Base-by-base conservation (phyloP, 768 basidiomycete genomes). In the Strobilomyces dryophilus region DNA sequence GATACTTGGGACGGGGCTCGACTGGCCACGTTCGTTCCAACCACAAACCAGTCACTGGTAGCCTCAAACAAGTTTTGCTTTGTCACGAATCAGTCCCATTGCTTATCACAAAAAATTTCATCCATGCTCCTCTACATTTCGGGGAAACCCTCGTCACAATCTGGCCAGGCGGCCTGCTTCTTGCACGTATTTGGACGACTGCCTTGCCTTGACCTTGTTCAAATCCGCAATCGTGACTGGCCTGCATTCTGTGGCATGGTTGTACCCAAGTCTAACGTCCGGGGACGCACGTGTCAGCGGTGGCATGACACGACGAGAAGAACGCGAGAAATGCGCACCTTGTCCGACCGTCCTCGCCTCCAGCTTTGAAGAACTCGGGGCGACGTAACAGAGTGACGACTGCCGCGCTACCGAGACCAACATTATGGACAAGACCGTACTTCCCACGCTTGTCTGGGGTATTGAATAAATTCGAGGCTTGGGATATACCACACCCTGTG, bases 401-500 rank as follows among this genome's bases (percentile, higher is more conserved):
- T 3, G 81, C 87, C 15, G 89, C 88, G 45, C 87, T 86, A 48
- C 90, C 91, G 21, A 92, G 76, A 14, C 89, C 91, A 40, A 94
- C 74, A 63, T 94, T 93, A 58, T 93, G 91, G 8, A 88, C 83
- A 10, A 94, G 74, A 4, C 87, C 89, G 56, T 79, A 89, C 69
- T 90, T 91, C 2, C 89, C 87, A 31, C 84, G 82, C 59, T 76
- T 75, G 64, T 89, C 87, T 1, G 74, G 39, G 4, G 60, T 73
- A 51, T 83, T 75, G 57, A 90, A 87, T 40, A 90, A 74, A 8
- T 81, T 83, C 1, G 83, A 81, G 2, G 81, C 85, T 72, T 91
- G 89, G 87, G 90, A 88, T 26, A 85, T 85, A 29, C 89, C 89
- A 5, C 88, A 85, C 89, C 87, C 88, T 87, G 57, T 37, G 31